Evolutionary conservation across 768 basidiomycete species (phyloP), one percentile per base, ranked within the genome.

Genomic region (Dioszegia crocea): DNA sequence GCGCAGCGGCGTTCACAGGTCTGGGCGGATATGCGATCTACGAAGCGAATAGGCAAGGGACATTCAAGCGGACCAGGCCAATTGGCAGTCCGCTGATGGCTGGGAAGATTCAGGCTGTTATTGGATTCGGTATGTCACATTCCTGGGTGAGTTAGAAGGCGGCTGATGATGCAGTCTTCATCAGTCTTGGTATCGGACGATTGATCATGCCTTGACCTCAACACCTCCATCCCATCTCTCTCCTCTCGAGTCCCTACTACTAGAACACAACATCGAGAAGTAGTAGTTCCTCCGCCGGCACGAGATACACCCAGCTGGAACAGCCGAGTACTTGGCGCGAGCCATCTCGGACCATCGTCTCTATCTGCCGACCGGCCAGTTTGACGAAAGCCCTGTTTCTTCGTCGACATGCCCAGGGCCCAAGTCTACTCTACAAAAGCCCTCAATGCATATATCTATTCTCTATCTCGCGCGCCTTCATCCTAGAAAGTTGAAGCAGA

Each of bases 401-500:
- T n/a, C n/a, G n/a, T n/a, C n/a, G n/a, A n/a, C n/a, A n/a, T n/a
- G n/a, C n/a, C n/a, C n/a, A 38, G 36, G 36, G 36, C 36, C 36
- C 9, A 9, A 38, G 36, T 38, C 36, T 26, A 30, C 48, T 30
- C 16, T 14, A 53, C 38, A 53, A 2, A 9, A 39, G 11, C 24
- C 9, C 9, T 43, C 21, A 16, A 43, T 10, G 40, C 49, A 53
- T 40, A 29, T 29, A 53, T 40, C 26, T 48, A 48, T 10, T 31
- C 19, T 53, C 36, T 40, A 40, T 26, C 8, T 16, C 51, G 11
- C 14, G 10, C n/a, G 8, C 8, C 33, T 23, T 79, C 77, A 98
- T 76, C 94, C 96, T 14, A 99, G 83, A 83, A 96, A 98, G 79
- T 97, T 97, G 83, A 86, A 97, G 60, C 96, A 93, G 76, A 98